Conservation (phyloP, 495 filamentous ascomycete species). For the Mytilinidion resinicola region DNA sequence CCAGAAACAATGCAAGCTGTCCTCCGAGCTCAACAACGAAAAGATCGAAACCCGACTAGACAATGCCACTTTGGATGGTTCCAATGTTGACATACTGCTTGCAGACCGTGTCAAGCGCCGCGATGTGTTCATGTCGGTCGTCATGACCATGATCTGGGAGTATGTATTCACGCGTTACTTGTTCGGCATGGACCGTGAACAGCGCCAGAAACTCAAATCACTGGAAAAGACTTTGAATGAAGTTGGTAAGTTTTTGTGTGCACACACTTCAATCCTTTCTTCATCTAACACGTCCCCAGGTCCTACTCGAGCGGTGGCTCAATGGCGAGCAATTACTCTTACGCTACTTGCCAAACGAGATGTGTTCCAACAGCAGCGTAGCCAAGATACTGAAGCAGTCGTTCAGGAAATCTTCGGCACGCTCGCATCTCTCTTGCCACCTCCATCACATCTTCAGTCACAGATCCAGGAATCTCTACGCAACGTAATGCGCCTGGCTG, state of each 20-base stretch:
- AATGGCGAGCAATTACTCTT: slow-evolving; percentile 92
- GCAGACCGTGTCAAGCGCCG: slow-evolving; percentile 77
- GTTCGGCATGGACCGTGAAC: slow-evolving; percentile 95
- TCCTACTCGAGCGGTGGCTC: slow-evolving; percentile 71
- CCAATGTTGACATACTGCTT: slow-evolving; percentile 80
- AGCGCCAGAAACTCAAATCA: slow-evolving; percentile 90
- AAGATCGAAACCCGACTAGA: slow-evolving; percentile 88
- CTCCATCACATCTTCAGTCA: slow-evolving; percentile 63
- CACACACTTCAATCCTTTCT: not conserved
- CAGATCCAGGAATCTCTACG: slow-evolving; percentile 74
- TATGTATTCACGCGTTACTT: slow-evolving; percentile 95
- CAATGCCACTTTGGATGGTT: slow-evolving; percentile 86
- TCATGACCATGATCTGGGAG: slow-evolving; percentile 98
- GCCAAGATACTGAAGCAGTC: slow-evolving; percentile 82
- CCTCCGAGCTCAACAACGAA: slow-evolving; percentile 67
- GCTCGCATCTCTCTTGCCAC: slow-evolving; percentile 71
- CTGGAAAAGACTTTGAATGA: slow-evolving; percentile 87
- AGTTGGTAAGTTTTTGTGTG: slow-evolving; percentile 49
- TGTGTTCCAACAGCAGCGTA: slow-evolving; percentile 66
- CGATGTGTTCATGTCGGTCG: slow-evolving; percentile 93
- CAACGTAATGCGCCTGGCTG: slow-evolving; percentile 75
- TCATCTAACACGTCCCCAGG: slow-evolving; percentile 22
- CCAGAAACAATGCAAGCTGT: slow-evolving; percentile 71
- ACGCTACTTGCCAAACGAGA: slow-evolving; percentile 75
- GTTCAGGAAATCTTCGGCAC: slow-evolving; percentile 77